Evolutionary conservation across 2,329 filamentous ascomycete genomes (phyloP).

Genomic region (Nothophoma quercina): DNA sequence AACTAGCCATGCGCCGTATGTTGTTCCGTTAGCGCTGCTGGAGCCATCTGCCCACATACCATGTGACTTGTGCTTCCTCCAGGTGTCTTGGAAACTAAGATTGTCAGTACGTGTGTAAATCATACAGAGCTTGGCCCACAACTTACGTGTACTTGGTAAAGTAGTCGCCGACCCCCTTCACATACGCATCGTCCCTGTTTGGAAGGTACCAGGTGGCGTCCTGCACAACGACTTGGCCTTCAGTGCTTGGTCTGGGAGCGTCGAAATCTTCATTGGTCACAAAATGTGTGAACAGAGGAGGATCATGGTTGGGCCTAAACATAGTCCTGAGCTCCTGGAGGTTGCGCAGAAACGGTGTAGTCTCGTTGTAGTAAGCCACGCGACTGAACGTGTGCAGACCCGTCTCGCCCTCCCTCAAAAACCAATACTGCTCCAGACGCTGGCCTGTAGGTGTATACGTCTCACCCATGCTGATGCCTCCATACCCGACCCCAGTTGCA

Average conservation of each 20-base stretch:
- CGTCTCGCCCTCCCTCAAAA: constrained; percentile 66
- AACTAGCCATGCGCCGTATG: constrained; percentile 68
- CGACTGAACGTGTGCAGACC: constrained; percentile 61
- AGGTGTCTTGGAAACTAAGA: constrained; percentile 60
- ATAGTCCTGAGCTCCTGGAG: constrained; percentile 66
- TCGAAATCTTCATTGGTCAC: constrained; percentile 63
- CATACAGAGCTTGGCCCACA: background rate
- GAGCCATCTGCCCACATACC: constrained; percentile 62
- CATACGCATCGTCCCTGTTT: constrained; percentile 61
- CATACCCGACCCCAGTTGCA: constrained; percentile 61
- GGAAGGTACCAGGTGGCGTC: constrained; percentile 69
- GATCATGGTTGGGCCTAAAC: constrained; percentile 63
- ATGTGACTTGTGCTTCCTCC: constrained; percentile 65
- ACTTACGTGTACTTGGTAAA: constrained; percentile 68
- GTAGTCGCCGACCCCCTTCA: constrained; percentile 63
- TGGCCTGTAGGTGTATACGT: constrained; percentile 65
- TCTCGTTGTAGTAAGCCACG: constrained; percentile 65
- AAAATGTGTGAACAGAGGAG: constrained; percentile 53
- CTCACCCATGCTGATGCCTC: constrained; percentile 66
- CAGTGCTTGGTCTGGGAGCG: constrained; percentile 59
- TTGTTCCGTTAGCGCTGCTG: constrained; percentile 58
- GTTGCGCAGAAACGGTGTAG: constrained; percentile 63
- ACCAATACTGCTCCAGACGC: constrained; percentile 69
- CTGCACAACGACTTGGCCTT: constrained; percentile 61
- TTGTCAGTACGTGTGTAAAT: background rate